These are phyloP conservation scores for Chlamydomonas sp. DNA, from an alignment of 139 green algal genomes.

Conservation along the genomic window DNA sequence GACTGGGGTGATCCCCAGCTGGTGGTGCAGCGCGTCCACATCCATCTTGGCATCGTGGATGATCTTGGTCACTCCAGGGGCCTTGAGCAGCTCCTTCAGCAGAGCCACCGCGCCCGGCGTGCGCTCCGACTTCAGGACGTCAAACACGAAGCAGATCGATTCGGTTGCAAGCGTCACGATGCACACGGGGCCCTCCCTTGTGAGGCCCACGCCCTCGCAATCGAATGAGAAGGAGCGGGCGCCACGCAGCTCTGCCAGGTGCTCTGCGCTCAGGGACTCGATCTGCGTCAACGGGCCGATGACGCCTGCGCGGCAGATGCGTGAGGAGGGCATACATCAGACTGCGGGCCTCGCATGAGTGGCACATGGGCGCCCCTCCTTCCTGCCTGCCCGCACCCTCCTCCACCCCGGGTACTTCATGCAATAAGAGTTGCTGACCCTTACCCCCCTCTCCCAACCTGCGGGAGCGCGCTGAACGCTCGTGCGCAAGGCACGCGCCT, in stretches of 20 bases:
- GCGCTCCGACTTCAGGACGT: background rate
- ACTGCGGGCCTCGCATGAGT: too few species aligned
- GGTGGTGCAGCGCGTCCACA: background rate
- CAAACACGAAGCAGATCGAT: background rate
- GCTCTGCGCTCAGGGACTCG: background rate
- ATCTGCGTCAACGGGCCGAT: background rate
- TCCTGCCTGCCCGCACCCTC: too few species aligned
- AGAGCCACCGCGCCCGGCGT: background rate
- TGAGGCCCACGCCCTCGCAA: background rate
- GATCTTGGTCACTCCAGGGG: background rate
- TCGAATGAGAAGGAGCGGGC: background rate
- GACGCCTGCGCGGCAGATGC: too few species aligned
- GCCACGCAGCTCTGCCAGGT: background rate
- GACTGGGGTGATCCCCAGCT: background rate
- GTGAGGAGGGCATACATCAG: too few species aligned
- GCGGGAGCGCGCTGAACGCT: too few species aligned
- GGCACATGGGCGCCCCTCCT: too few species aligned
- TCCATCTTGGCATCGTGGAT: constrained; percentile 11
- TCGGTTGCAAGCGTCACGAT: background rate
- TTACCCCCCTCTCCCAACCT: too few species aligned
- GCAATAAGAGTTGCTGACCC: too few species aligned
- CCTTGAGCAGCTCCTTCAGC: constrained; percentile 1
- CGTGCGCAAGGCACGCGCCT: too few species aligned
- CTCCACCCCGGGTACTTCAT: too few species aligned
- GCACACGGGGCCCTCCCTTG: background rate